Evolutionary conservation across 805 yeast species (phyloP).

Genomic region (Sporopachydermia lactativora): DNA sequence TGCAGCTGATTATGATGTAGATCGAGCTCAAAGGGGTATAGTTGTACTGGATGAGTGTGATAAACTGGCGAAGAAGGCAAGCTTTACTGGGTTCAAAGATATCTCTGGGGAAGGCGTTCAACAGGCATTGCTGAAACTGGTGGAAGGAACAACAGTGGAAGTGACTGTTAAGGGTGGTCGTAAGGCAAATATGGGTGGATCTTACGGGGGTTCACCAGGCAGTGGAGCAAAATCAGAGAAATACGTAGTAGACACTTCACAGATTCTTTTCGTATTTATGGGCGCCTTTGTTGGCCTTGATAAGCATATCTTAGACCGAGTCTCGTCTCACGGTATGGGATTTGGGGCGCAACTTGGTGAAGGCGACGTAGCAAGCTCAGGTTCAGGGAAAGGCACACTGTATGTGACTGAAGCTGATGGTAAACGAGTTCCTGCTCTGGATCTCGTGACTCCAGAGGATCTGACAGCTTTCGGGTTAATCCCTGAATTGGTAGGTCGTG

Average conservation of each 20-base stretch:
- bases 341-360: constrained; percentile 9
- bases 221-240: constrained; percentile 26
- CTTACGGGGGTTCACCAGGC: constrained; percentile 7
- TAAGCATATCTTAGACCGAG: constrained; percentile 28
- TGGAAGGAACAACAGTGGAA: constrained; percentile 41
- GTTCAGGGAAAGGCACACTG: constrained; percentile 7
- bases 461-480: constrained; percentile 38
- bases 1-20: constrained; percentile 36
- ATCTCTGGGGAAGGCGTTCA: constrained; percentile 56
- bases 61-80: constrained; percentile 36
- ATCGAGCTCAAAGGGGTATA: constrained; percentile 37
- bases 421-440: constrained; percentile 26
- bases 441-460: constrained; percentile 34
- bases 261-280: constrained; percentile 40
- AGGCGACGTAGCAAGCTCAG: not conserved
- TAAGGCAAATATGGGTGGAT: constrained; percentile 5
- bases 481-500: constrained; percentile 46
- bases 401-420: constrained; percentile 14
- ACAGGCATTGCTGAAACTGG: constrained; percentile 39
- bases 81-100: constrained; percentile 35
- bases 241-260: constrained; percentile 37
- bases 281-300: constrained; percentile 53
- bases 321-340: constrained; percentile 16
- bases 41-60: constrained; percentile 48
- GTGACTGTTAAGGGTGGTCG: constrained; percentile 27